phyloP scores from a whole-genome alignment of 73 alveolate genomes.

The Vitrella brassicaformis region DNA sequence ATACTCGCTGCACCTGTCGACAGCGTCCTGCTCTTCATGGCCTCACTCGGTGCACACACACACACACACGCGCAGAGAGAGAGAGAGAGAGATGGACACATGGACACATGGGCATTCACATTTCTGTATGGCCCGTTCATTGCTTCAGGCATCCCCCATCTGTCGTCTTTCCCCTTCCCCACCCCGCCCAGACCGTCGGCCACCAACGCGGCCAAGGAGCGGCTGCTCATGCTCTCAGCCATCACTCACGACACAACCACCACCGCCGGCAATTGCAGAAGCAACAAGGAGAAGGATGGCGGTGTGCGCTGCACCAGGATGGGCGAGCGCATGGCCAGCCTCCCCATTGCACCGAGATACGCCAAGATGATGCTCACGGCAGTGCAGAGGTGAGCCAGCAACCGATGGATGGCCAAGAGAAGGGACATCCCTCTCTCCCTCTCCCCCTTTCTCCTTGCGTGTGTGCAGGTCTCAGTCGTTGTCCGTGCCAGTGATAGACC shows the following conservation, averaged over 20 bases:
- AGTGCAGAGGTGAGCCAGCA: background rate
- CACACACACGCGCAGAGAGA: no score
- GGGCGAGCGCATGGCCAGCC: background rate
- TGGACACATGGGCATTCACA: no score
- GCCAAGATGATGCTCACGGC: background rate
- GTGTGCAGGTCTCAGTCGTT: no score
- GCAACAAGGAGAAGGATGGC: background rate
- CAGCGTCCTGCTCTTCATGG: conserved; percentile 39
- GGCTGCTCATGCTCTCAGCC: background rate
- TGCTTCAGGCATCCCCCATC: no score
- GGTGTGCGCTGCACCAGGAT: background rate
- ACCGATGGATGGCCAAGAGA: background rate
- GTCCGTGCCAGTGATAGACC: no score
- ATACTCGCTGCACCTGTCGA: conserved; percentile 62
- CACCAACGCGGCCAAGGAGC: background rate
- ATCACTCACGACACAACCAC: no score
- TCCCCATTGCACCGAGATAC: background rate
- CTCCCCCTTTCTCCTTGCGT: no score
- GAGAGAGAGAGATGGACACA: no score
- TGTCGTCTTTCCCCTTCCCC: background rate
- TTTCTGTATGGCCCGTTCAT: no score
- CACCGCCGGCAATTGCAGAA: background rate
- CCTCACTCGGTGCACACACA: background rate
- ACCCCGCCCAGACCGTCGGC: background rate
- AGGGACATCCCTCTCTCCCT: background rate